phyloP scores from a whole-genome alignment of 306 rosid genomes.

The Rosa lucieae region DNA sequence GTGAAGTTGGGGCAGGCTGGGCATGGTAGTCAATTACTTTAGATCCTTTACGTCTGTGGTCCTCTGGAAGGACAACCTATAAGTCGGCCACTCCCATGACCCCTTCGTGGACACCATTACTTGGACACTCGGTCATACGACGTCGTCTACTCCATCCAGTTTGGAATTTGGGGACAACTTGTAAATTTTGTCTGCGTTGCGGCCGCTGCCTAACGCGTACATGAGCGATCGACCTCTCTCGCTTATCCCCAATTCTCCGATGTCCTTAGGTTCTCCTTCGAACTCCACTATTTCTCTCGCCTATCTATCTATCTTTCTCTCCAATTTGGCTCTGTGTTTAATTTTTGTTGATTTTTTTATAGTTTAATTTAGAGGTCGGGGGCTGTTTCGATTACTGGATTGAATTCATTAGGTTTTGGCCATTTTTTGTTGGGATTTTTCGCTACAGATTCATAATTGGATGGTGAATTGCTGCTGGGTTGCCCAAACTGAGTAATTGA shows the following conservation, averaged over 20 bases:
- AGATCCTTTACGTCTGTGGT: not conserved
- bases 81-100: not conserved
- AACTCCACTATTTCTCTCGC: not conserved
- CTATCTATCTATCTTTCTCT: not conserved
- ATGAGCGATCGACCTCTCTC: conserved; percentile 11
- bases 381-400: not conserved
- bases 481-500: not conserved
- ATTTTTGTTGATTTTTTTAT: not conserved
- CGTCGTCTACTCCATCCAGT: not conserved
- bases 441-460: not conserved
- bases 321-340: no score
- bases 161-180: not conserved
- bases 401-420: not conserved
- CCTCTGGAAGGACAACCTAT: not conserved
- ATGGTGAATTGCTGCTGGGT: not conserved
- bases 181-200: not conserved
- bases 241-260: conserved; percentile 3
- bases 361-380: not conserved
- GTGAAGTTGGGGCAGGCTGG: not conserved
- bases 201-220: not conserved
- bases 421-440: not conserved
- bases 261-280: not conserved
- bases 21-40: not conserved
- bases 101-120: not conserved
- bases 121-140: not conserved